Percentiles rank a stretch among this genome's conserved stretches.
Evolutionary conservation across 1,139 yeast genomes (phyloP).

Genomic region (Zygoascus hellenicus): DNA sequence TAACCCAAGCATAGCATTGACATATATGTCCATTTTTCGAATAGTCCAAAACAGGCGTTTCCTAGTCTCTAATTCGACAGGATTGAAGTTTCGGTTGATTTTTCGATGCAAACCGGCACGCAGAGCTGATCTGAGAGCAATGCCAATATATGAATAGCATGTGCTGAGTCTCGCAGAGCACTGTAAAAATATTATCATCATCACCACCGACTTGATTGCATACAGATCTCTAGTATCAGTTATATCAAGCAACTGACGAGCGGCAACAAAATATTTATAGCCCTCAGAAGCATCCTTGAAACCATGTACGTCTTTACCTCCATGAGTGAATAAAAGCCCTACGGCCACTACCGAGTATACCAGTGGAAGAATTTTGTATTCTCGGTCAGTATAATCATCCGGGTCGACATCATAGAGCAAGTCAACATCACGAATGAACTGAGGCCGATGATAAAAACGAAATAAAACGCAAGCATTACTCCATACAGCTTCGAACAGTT

Average conservation of each 20-base stretch:
- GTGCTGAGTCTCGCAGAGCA: slow-evolving; percentile 88
- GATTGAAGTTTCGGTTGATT: slow-evolving; percentile 60
- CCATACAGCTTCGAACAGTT: slow-evolving; percentile 74
- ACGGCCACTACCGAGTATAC: slow-evolving; percentile 67
- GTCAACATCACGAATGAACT: slow-evolving; percentile 54
- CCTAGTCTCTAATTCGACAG: slow-evolving; percentile 79
- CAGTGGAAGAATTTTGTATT: slow-evolving; percentile 70
- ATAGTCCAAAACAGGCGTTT: slow-evolving; percentile 85
- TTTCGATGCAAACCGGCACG: slow-evolving; percentile 85
- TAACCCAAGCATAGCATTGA: slow-evolving; percentile 81
- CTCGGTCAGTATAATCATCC: slow-evolving; percentile 61
- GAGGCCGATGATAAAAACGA: slow-evolving; percentile 80
- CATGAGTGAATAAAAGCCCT: slow-evolving; percentile 61
- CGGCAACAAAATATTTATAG: slow-evolving; percentile 74
- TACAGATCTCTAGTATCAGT: slow-evolving; percentile 57
- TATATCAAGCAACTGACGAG: slow-evolving; percentile 67
- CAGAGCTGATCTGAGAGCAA: slow-evolving; percentile 79
- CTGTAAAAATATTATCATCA: slow-evolving; percentile 68
- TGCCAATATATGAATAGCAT: slow-evolving; percentile 89
- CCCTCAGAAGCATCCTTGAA: slow-evolving; percentile 56
- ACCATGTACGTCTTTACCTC: slow-evolving; percentile 34
- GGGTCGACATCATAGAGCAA: slow-evolving; percentile 64
- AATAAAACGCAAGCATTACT: slow-evolving; percentile 78
- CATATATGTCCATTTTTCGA: slow-evolving; percentile 86
- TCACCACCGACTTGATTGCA: slow-evolving; percentile 65